Evolutionary conservation across 2,329 filamentous ascomycete genomes (phyloP).

Genomic region (Claviceps spartinae): DNA sequence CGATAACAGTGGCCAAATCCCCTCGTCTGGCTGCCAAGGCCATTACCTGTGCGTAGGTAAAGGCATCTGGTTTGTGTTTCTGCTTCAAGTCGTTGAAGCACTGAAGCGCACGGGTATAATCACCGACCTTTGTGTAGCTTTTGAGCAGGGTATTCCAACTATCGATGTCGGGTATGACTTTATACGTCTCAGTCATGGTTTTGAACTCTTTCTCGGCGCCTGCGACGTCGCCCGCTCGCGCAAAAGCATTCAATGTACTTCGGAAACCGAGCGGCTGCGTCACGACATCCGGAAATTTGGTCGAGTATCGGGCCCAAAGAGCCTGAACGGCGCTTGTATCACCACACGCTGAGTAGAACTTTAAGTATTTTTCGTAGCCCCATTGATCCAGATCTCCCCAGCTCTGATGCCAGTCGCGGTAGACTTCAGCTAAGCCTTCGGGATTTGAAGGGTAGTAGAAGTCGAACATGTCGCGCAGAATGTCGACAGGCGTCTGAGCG

Average conservation of each 20-base stretch:
- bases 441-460: slow-evolving; percentile 24
- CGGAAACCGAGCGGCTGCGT: slow-evolving; percentile 27
- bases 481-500: slow-evolving; percentile 21
- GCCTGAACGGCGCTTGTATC: slow-evolving; percentile 31
- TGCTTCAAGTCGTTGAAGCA: slow-evolving; percentile 47
- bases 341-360: slow-evolving; percentile 33
- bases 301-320: slow-evolving; percentile 31
- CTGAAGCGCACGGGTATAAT: slow-evolving; percentile 51
- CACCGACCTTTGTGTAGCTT: slow-evolving; percentile 50
- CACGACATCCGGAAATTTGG: slow-evolving; percentile 21
- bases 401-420: slow-evolving; percentile 33
- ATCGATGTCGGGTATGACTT: slow-evolving; percentile 39
- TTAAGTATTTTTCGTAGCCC: slow-evolving; percentile 35
- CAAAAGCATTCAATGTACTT: slow-evolving; percentile 59
- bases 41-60: slow-evolving; percentile 63
- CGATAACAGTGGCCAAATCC: slow-evolving; percentile 55
- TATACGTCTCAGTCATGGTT: slow-evolving; percentile 42
- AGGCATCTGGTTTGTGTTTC: slow-evolving; percentile 39
- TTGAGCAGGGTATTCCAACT: slow-evolving; percentile 70
- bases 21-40: slow-evolving; percentile 55
- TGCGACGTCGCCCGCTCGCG: slow-evolving; percentile 49
- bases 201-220: slow-evolving; percentile 48
- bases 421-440: slow-evolving; percentile 30
- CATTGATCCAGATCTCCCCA: slow-evolving; percentile 27
- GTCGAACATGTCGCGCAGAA: slow-evolving; percentile 33